Base-by-base conservation (phyloP, 1,139 yeast species). In the Scheffersomyces stambukii region DNA sequence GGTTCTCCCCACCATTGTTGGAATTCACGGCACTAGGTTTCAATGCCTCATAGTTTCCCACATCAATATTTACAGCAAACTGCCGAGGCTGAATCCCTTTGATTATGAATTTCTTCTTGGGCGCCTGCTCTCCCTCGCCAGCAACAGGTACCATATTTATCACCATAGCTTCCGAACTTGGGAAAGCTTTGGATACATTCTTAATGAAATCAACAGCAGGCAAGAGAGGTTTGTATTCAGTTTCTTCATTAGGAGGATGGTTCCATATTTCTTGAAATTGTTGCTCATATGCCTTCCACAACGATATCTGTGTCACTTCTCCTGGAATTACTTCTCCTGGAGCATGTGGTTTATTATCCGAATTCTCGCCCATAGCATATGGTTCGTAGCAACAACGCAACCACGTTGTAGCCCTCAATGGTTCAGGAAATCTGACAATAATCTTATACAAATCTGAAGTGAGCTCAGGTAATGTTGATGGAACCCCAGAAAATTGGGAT, bases 151-250 rank as follows among this genome's bases (percentile, higher is more conserved):
- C 51, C 35, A 75, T 66, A 32, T 64, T 66, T 11, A 89, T 77
- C 11, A 91, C 97, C 89, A 88, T 88, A 1, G 98, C 96, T 34
- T 86, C 84, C 2, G 96, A 86, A 43, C 79, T 76, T n/a, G 86
- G 81, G 54, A 89, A 89, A 1, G 96, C 96, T 35, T 78, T 77
- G 15, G 91, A 81, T 9, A 91, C 97, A 50, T 91, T 91, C 49
- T 89, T 88, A 50, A 91, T 91, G 51, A 91, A 91, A 44, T 91
- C 97, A 12, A 93, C 97, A 0, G 98, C 98, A 1, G 96, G 95
- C 26, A 91, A 68, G 28, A 91, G 64, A 36, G 78, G 75, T 40
- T 76, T 77, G 37, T 62, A 72, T 25, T 64, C 70, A 10, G 48
- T 48, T 5, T 77, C 76, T n/a, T 54, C 46, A 29, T 49, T 42